These are phyloP conservation scores for Curvularia lunata DNA, from an alignment of 2,329 filamentous ascomycete species.

Conservation along the genomic window DNA sequence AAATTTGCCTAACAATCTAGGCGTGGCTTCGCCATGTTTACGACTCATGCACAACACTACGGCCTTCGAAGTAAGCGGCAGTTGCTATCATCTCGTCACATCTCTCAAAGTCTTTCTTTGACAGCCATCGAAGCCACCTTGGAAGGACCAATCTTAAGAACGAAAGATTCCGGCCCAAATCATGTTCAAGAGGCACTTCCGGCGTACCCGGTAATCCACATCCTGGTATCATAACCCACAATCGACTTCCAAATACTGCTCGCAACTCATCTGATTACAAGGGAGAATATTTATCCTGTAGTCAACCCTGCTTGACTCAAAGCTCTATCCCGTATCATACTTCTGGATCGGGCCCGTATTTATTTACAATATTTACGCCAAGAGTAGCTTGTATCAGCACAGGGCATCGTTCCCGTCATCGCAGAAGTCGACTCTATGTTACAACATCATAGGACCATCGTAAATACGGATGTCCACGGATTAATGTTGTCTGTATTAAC, in stretches of 20 bases:
- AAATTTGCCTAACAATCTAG: background rate
- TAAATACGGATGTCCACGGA: background rate
- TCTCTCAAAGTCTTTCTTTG: background rate
- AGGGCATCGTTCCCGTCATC: background rate
- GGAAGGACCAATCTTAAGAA: no score
- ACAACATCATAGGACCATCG: background rate
- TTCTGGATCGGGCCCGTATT: background rate
- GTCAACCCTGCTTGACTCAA: background rate
- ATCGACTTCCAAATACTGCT: background rate
- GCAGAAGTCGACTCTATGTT: background rate
- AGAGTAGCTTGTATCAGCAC: background rate
- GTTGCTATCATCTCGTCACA: background rate
- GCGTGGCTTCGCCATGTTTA: background rate
- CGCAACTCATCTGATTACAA: background rate
- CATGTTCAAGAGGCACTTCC: background rate
- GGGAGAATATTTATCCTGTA: background rate
- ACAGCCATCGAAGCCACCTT: background rate
- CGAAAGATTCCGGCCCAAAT: no score
- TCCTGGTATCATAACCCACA: background rate
- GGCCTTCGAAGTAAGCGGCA: background rate
- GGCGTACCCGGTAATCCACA: background rate
- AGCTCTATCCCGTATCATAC: background rate
- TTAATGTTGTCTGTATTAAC: background rate
- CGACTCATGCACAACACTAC: background rate
- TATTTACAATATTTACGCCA: background rate